Base-by-base conservation (phyloP, 2,329 filamentous ascomycete genomes). In the Fusarium albidum region DNA sequence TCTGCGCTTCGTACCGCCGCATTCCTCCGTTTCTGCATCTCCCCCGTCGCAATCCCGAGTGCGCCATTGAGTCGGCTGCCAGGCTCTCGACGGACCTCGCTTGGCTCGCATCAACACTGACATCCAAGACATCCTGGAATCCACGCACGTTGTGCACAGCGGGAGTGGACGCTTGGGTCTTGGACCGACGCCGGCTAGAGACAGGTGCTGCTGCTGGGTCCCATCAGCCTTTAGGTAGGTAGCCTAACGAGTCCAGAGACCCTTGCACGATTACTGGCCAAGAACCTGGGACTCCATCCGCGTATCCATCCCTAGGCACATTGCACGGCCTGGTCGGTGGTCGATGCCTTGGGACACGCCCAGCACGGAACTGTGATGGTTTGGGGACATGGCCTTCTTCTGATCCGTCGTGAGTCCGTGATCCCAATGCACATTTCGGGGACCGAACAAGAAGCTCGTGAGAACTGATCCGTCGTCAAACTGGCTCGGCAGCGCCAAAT, bases 101-200 rank as follows among this genome's bases (percentile, higher is more conserved):
- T 14, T 26, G 26, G 37, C 49, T 41, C 47, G 61, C 41, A 58
- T 61, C 45, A 47, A 52, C 10, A n/a, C 27, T 46, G 45, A 29
- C 7, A 28, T 29, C 45, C 42, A 40, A 61, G 57, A 55, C 49
- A 42, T 42, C 27, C 47, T 60, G 43, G 52, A 49, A 42, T 42
- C 28, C 47, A 60, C 40, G 52, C 45, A 60, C 57, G 57, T 57
- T 59, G 54, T 42, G 49, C 50, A 42, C 50, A 27, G 28, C 37
- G 44, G 42, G 17, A 40, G 55, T 46, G 50, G 51, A 28, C 26
- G n/a, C n/a, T n/a, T n/a, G n/a, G n/a, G n/a, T 55, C 42, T 45
- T 12, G 32, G 34, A 34, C 42, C 28, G 25, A 14, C 38, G 32
- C 28, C 13, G 15, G 25, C 37, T n/a, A n/a, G n/a, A n/a, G 25